These are phyloP conservation scores for Fusarium robinianum DNA, from an alignment of 2,329 filamentous ascomycete genomes.

Conservation along the genomic window DNA sequence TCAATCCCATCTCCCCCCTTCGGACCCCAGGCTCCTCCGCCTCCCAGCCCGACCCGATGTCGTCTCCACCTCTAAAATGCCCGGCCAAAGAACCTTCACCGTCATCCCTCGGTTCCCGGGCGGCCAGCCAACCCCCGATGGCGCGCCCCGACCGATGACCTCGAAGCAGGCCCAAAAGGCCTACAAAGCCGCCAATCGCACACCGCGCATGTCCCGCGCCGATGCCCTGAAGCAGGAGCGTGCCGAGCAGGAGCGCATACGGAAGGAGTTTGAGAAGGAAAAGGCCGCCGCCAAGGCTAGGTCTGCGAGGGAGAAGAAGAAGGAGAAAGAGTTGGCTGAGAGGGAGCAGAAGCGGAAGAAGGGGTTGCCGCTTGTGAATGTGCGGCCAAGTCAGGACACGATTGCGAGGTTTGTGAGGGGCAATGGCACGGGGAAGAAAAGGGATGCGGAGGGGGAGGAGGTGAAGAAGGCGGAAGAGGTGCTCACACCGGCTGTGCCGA, in stretches of 20 bases:
- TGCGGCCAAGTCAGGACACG: conserved; percentile 61
- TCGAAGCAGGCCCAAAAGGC: conserved; percentile 49
- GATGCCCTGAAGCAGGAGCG: conserved; percentile 47
- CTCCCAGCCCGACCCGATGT: conserved; percentile 21
- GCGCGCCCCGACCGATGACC: conserved; percentile 40
- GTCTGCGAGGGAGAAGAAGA: conserved; percentile 58
- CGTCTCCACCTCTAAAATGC: conserved; percentile 36
- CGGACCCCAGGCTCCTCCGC: not conserved
- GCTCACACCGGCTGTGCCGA: conserved; percentile 7
- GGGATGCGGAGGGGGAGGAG: conserved; percentile 30
- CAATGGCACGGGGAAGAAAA: conserved; percentile 40
- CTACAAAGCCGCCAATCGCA: conserved; percentile 43
- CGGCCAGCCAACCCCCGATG: conserved; percentile 25
- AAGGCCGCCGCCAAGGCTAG: conserved; percentile 54
- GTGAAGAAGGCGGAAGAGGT: conserved; percentile 9
- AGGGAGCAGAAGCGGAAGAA: conserved; percentile 55
- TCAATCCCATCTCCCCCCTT: not conserved
- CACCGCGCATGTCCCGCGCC: conserved; percentile 46
- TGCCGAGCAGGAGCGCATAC: conserved; percentile 59
- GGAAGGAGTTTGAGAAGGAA: conserved; percentile 56
- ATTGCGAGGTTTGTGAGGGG: conserved; percentile 57
- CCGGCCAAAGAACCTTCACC: conserved; percentile 50
- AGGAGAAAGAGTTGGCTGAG: conserved; percentile 56
- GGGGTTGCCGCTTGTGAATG: conserved; percentile 58
- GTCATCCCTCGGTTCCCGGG: conserved; percentile 45